These are phyloP conservation scores for Maudiozyma bulderi DNA, from an alignment of 805 yeast species.

Conservation along the genomic window DNA sequence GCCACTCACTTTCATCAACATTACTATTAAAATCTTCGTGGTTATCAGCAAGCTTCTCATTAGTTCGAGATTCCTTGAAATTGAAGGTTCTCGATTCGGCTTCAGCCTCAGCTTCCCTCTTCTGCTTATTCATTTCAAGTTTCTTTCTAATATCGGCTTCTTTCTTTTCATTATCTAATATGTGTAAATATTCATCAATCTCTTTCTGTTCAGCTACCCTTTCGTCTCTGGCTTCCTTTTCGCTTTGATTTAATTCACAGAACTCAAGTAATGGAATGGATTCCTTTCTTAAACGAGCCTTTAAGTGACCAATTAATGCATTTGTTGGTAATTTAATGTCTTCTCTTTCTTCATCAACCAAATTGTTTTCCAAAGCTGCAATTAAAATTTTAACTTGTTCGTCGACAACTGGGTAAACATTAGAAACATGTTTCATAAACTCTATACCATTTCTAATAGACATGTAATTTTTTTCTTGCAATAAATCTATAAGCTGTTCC, in stretches of 20 bases:
- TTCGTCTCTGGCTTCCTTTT: slow-evolving; percentile 6
- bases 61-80: not conserved
- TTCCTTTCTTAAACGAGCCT: slow-evolving; percentile 37
- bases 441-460: slow-evolving; percentile 73
- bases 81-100: slow-evolving; percentile 1
- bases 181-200: slow-evolving; percentile 12
- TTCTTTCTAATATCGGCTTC: slow-evolving; percentile 16
- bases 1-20: slow-evolving; percentile 4
- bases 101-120: slow-evolving; percentile 5
- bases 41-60: not conserved
- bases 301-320: slow-evolving; percentile 59
- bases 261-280: slow-evolving; percentile 52
- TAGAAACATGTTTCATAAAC: slow-evolving; percentile 55
- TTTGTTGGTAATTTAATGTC: slow-evolving; percentile 72
- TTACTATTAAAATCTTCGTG: not conserved
- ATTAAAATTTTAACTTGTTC: slow-evolving; percentile 51
- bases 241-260: slow-evolving; percentile 32
- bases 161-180: slow-evolving; percentile 17
- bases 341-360: slow-evolving; percentile 53
- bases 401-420: slow-evolving; percentile 57
- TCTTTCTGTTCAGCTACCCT: slow-evolving; percentile 14
- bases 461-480: slow-evolving; percentile 48
- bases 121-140: slow-evolving; percentile 13
- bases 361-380: slow-evolving; percentile 38
- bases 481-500: slow-evolving; percentile 17